Evolutionary conservation across 169 alveolate genomes (phyloP), one percentile per base, ranked within the genome.

Genomic region (Plasmodium ovale): DNA sequence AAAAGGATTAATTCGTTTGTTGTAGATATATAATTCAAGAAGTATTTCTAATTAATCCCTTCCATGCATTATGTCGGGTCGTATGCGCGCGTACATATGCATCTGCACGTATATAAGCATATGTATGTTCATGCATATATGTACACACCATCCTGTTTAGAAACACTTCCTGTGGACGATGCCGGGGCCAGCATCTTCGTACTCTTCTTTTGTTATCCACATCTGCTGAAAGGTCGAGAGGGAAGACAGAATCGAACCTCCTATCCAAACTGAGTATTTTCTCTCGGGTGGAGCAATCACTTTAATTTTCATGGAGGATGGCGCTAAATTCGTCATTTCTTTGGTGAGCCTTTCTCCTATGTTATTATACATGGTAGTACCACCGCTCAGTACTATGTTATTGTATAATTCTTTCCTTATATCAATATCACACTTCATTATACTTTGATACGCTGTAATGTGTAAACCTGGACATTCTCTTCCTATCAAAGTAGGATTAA

Each of bases 241-340:
- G 19, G 99, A 96, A 12, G 99, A 96, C 25, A 98, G 95, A 65
- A 98, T 98, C 21, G 99, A 97, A 3, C 99, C 99, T 42, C 99
- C 99, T 54, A 98, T 96, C 99, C 99, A 99, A 62, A 98, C 99
- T 21, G 99, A 97, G 95, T 97, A 98, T 93, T 98, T 98, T 82
- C 99, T 96, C 87, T 98, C 99, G 27, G 99, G 99, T 2, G 99
- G 99, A n/a, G 99, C 99, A 44, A 97, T 98, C 71, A 99, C 99
- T 95, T 97, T 98, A 93, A 98, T 96, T 94, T 97, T 97, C 99
- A 97, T 96, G 33, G 99, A 95, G 67, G 99, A 96, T 12, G 99
- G 99, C 14, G 99, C 99, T 87, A 97, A 88, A 33, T 97, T 96
- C 29, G 99, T 96, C 59, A 99, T 97, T 94, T 99, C 99, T 87